phyloP scores from a whole-genome alignment of 805 yeast genomes.

The Saccharomycopsis amapae region DNA sequence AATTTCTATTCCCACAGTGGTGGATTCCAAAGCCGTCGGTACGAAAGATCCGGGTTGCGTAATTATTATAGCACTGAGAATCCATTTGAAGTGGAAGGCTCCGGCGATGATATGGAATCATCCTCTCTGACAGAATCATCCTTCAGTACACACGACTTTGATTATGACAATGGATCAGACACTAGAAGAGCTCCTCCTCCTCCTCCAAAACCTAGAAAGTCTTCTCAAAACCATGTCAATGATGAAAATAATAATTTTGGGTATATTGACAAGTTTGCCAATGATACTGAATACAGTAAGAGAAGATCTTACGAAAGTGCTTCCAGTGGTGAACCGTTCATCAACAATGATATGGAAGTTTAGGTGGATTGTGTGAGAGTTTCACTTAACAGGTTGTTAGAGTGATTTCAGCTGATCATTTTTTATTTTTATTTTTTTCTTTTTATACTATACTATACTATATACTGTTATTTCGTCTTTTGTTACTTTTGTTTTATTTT shows the following conservation, averaged over 20 bases:
- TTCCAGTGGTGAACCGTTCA: constrained; percentile 16
- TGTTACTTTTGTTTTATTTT: too few relatives aligned
- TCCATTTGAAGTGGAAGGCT: constrained; percentile 7
- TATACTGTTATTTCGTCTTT: too few relatives aligned
- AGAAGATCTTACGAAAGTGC: constrained; percentile 14
- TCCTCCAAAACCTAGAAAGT: constrained; percentile 16
- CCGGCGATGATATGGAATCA: neutral
- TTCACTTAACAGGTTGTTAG: neutral
- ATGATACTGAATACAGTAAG: neutral
- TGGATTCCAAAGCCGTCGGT: constrained; percentile 5
- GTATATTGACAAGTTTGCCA: constrained; percentile 2
- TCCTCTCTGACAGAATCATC: neutral
- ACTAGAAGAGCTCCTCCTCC: constrained; percentile 5
- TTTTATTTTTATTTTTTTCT: neutral
- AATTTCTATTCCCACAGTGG: neutral
- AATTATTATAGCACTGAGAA: constrained; percentile 16
- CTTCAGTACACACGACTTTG: neutral
- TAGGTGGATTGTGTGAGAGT: neutral
- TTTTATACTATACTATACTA: neutral
- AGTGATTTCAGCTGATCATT: neutral
- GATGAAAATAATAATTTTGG: constrained; percentile 3
- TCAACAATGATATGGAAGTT: neutral
- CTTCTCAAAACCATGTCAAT: neutral
- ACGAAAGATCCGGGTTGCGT: constrained; percentile 14
- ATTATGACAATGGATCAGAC: constrained; percentile 2